These are phyloP conservation scores for Zymoseptoria ardabiliae DNA, from an alignment of 2,329 filamentous ascomycete species.

Conservation along the genomic window DNA sequence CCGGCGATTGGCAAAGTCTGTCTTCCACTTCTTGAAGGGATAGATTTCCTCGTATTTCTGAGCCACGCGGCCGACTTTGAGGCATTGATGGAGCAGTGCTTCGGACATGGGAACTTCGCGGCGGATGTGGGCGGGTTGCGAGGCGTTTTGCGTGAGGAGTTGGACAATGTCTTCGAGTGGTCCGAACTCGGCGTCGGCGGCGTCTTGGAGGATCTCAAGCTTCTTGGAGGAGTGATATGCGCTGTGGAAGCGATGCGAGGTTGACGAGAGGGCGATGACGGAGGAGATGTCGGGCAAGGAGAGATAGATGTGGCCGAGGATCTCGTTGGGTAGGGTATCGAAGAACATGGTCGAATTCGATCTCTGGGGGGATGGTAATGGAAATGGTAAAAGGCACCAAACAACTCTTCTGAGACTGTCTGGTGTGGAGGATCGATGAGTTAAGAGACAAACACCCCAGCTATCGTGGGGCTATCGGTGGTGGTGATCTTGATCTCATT, in stretches of 20 bases:
- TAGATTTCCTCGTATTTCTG: slow-evolving; percentile 55
- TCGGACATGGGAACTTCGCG: slow-evolving; percentile 48
- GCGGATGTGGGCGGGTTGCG: slow-evolving; percentile 49
- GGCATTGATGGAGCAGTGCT: slow-evolving; percentile 49
- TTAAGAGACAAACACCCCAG: slow-evolving; percentile 45
- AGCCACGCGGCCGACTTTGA: slow-evolving; percentile 48
- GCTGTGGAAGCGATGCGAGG: slow-evolving; percentile 47
- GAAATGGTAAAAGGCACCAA: slow-evolving; percentile 7
- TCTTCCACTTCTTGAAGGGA: slow-evolving; percentile 56
- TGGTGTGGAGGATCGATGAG: slow-evolving; percentile 14
- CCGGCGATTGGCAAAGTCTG: slow-evolving; percentile 48
- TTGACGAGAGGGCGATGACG: slow-evolving; percentile 47
- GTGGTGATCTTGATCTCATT: slow-evolving; percentile 22
- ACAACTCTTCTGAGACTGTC: slow-evolving; percentile 14
- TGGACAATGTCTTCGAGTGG: slow-evolving; percentile 53
- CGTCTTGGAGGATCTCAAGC: slow-evolving; percentile 46
- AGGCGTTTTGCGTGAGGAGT: slow-evolving; percentile 53
- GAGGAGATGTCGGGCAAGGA: slow-evolving; percentile 47
- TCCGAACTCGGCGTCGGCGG: slow-evolving; percentile 50
- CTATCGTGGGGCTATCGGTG: slow-evolving; percentile 45
- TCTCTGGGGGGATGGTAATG: neutral
- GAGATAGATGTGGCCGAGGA: slow-evolving; percentile 50
- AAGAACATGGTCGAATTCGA: slow-evolving; percentile 42
- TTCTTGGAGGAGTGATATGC: slow-evolving; percentile 49
- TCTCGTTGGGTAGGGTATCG: slow-evolving; percentile 50